A percentile compares a stretch with the other conserved stretches of the same genome.
phyloP scores from a whole-genome alignment of 371 early-diverging fungal genomes.

The Mortierella sp. region DNA sequence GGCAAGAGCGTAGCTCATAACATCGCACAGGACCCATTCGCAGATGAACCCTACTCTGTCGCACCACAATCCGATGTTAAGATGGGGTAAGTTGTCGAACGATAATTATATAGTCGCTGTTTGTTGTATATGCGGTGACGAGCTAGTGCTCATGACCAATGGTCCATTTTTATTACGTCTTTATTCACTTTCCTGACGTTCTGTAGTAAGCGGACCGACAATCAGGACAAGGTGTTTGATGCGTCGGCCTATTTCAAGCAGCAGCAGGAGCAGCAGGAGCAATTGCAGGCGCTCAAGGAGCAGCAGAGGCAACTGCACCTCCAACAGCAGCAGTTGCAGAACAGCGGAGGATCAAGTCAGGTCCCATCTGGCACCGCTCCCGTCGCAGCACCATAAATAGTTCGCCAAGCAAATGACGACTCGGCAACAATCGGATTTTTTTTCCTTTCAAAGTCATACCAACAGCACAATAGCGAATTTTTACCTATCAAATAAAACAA shows the following conservation, averaged over 20 bases:
- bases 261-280: constrained; percentile 52
- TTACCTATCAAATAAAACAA: too few species aligned
- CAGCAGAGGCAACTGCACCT: constrained; percentile 37
- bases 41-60: constrained; percentile 41
- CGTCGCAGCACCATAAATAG: constrained; percentile 14
- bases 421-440: too few species aligned
- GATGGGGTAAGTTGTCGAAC: constrained; percentile 35
- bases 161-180: too few species aligned
- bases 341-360: constrained; percentile 28
- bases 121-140: background rate
- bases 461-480: too few species aligned
- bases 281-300: constrained; percentile 39
- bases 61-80: constrained; percentile 41
- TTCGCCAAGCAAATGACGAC: too few species aligned
- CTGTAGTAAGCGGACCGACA: constrained; percentile 46
- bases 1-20: constrained; percentile 19
- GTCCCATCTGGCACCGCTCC: constrained; percentile 2
- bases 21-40: constrained; percentile 28
- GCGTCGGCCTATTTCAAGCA: constrained; percentile 48
- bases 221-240: constrained; percentile 54
- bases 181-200: background rate
- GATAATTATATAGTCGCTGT: background rate
- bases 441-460: too few species aligned
- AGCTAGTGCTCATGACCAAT: background rate
- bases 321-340: constrained; percentile 20